Base-by-base conservation (phyloP, 768 basidiomycete species). In the Trichaptum fuscoviolaceum region DNA sequence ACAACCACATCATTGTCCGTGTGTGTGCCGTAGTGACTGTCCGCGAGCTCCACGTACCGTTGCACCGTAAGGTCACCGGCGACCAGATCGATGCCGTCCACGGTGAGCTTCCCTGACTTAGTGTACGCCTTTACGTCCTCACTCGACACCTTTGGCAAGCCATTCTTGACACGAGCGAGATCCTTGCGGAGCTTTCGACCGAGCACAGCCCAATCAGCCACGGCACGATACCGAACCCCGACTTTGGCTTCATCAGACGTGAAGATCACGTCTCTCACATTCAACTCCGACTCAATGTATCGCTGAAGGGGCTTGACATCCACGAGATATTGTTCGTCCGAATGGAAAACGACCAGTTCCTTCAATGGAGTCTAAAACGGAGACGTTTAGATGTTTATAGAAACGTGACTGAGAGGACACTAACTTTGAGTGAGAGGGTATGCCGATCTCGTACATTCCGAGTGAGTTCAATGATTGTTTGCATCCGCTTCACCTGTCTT, bases 1-100 rank as follows among this genome's bases (percentile, higher is more conserved):
- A 99, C 85, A 62, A 97, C 96, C 63, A 98, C 95, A 71, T 99
- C 95, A 72, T 91, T 92, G 78, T 99, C 93, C 24, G 95, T 94
- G 69, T 95, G 89, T 30, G 91, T 93, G 57, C 88, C 87, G 70
- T 86, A 90, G 69, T 89, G 87, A 61, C 83, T 68, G 42, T 71
- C 70, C 12, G 80, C 78, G 0, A 93, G 80, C 71, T 96, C 95
- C 69, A 98, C 89, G 77, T 92, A 96, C 2, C 96, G 90, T 69
- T 93, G 91, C 23, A 98, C 92, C 17, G 90, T 83, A 68, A 99
- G 82, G 73, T 99, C 97, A n/a, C 96, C 97, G 67, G 85, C 82
- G 64, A 93, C 84, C 63, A 99, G 87, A 72, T 92, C 85, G 73
- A 98, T 95, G 25, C 96, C 95, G 70, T 92, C 93, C 25, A 99